phyloP scores from a whole-genome alignment of 2,329 filamentous ascomycete genomes.

The Paracoccidioides brasiliensis region DNA sequence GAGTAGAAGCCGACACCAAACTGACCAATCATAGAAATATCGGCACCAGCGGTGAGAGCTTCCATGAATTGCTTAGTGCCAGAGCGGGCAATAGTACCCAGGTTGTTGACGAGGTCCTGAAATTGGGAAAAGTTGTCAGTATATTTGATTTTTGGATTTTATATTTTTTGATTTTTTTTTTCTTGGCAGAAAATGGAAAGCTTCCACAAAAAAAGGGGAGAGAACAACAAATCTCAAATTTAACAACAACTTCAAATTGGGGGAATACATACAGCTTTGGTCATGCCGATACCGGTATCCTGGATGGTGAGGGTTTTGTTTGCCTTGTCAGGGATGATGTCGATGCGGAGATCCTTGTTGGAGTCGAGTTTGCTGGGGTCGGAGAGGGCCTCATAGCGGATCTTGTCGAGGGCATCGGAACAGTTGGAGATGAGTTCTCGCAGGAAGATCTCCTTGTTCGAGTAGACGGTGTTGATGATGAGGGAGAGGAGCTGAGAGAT shows the following conservation, averaged over 20 bases:
- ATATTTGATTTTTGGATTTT: too few species aligned
- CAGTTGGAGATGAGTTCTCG: conserved; percentile 97
- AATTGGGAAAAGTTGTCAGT: background rate
- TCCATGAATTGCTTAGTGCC: conserved; percentile 99
- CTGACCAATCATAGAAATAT: conserved; percentile 99
- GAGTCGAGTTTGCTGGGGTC: conserved; percentile 95
- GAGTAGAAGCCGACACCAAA: conserved; percentile 99
- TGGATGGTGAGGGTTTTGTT: conserved; percentile 94
- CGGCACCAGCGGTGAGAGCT: conserved; percentile 91
- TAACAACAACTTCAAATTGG: background rate
- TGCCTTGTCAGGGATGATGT: conserved; percentile 97
- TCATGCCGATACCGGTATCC: conserved; percentile 99
- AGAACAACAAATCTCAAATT: too few species aligned
- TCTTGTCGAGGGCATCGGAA: conserved; percentile 99
- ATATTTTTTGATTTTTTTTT: conserved; percentile 24
- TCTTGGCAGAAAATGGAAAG: background rate
- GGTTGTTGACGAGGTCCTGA: conserved; percentile 97
- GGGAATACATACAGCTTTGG: conserved; percentile 75
- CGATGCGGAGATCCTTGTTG: conserved; percentile 95
- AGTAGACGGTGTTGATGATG: conserved; percentile 99
- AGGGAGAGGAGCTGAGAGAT: conserved; percentile 99
- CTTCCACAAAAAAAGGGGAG: background rate
- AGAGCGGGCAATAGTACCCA: conserved; percentile 97
- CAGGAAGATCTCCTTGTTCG: conserved; percentile 99
- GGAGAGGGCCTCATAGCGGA: conserved; percentile 95